Evolutionary conservation across 129 eudicot genomes (phyloP).

Genomic region (Saposhnikovia divaricata): DNA sequence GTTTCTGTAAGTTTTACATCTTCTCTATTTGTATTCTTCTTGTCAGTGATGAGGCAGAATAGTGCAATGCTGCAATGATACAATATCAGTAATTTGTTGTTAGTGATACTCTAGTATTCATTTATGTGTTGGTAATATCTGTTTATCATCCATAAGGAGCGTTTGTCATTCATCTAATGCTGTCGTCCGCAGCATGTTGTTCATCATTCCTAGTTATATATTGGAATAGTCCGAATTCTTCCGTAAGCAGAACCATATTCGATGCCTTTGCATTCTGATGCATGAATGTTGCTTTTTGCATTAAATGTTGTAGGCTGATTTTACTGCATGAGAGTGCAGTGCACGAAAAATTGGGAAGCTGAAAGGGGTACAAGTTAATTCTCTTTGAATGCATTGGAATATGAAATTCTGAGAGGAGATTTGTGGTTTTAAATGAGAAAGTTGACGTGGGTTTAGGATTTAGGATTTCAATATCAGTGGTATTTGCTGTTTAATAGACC

Average conservation of each 20-base stretch:
- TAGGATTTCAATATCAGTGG: not conserved
- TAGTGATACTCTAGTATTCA: not conserved
- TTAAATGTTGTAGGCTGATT: not conserved
- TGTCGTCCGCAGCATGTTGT: not conserved
- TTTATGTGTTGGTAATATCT: not conserved
- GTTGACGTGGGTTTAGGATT: not conserved
- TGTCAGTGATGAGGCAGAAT: not conserved
- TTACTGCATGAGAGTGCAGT: not conserved
- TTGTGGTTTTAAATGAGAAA: slow-evolving; percentile 3
- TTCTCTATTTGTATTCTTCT: not conserved
- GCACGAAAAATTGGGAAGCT: not conserved
- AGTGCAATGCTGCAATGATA: not conserved
- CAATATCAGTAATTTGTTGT: not conserved
- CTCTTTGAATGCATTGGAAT: not conserved
- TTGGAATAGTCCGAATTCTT: not conserved
- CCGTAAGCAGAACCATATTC: not conserved
- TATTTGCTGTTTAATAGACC: not conserved
- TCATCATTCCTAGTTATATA: not conserved
- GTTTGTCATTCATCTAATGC: not conserved
- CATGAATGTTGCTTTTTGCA: not conserved
- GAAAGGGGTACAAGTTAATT: not conserved
- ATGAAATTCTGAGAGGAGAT: not conserved
- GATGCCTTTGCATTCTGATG: not conserved
- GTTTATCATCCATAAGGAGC: not conserved
- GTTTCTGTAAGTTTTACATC: slow-evolving; percentile 32